phyloP scores from a whole-genome alignment of 768 basidiomycete species.

The Tricholoma sp. region DNA sequence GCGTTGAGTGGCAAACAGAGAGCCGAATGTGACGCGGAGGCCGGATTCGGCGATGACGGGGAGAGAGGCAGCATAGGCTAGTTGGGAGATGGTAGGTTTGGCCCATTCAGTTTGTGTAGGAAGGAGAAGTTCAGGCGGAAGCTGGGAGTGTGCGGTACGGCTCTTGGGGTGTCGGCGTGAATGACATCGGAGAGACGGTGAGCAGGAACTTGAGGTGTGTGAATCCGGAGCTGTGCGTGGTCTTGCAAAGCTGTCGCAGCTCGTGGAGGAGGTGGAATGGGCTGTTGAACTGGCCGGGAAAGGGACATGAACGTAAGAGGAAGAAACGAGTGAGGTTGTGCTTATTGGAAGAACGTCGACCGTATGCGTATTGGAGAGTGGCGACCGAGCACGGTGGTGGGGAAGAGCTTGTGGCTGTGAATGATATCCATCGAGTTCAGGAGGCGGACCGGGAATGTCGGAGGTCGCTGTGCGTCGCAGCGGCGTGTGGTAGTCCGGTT shows the following conservation, averaged over 20 bases:
- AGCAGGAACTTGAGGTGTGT: neutral
- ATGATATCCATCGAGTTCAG: neutral
- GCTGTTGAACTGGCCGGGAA: neutral
- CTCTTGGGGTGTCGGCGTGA: neutral
- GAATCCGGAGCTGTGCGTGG: neutral
- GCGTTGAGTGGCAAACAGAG: conserved; percentile 47
- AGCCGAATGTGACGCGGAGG: conserved; percentile 58
- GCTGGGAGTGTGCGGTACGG: neutral
- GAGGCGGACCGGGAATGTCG: neutral
- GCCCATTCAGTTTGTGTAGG: conserved; percentile 35
- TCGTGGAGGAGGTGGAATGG: neutral
- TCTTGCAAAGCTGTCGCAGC: neutral
- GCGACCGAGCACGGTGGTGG: neutral
- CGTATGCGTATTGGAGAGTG: neutral
- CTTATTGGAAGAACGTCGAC: neutral
- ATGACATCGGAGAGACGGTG: neutral
- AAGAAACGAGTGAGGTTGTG: neutral
- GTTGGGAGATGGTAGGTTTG: conserved; percentile 48
- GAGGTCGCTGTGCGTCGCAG: neutral
- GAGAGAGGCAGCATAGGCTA: conserved; percentile 56
- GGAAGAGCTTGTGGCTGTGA: neutral
- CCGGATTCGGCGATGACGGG: conserved; percentile 67
- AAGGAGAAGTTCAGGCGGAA: neutral
- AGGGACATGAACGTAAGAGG: neutral
- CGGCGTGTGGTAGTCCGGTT: neutral